Evolutionary conservation across 164 flowering plant genomes (phyloP), one percentile per base, ranked within the genome.

Genomic region (Tetracentron sinense): DNA sequence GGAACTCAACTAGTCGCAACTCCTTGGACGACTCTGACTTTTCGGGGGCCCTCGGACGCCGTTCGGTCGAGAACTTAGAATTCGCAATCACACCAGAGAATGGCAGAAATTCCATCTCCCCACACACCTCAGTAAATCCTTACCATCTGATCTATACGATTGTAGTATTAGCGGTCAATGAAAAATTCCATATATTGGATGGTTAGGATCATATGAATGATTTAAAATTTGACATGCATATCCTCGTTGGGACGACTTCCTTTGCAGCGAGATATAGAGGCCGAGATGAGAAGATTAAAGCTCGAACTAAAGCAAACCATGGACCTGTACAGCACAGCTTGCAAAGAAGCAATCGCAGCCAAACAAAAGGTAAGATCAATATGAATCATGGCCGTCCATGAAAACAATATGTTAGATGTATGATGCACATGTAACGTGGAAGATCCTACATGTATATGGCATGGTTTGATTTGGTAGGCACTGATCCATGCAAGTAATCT

Each of bases 11-110:
- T 21, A 38, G 61, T 38, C 69, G 78, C 0, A 57, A 64, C 55
- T 74, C 84, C 35, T 4, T 66, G 0, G 81, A 77, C 25, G 82
- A 76, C 3, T 21, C 47, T 23, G 79, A 72, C 23, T 42, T 67
- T 48, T 25, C 56, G 0, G 72, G 63, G 17, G 10, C 56, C 22
- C 23, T 44, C 2, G 31, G 42, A 22, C 64, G 55, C 27, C 81
- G 78, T 53, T 77, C 89, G 2, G 11, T 71, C 16, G 90, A 85
- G 0, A 54, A 72, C 49, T 21, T 73, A 2, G 89, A 86, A 55
- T 74, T 82, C 49, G 55, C 69, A 16, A 3, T 17, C 16, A 23
- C 65, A 10, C 2, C 51, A n/a, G 67, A 55, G 11, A 56, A 69
- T 60, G 59, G 77, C 25, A 42, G 22, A 27, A 42, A 29, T 23